phyloP scores from a whole-genome alignment of 805 yeast genomes.

The Yarrowia deformans region DNA sequence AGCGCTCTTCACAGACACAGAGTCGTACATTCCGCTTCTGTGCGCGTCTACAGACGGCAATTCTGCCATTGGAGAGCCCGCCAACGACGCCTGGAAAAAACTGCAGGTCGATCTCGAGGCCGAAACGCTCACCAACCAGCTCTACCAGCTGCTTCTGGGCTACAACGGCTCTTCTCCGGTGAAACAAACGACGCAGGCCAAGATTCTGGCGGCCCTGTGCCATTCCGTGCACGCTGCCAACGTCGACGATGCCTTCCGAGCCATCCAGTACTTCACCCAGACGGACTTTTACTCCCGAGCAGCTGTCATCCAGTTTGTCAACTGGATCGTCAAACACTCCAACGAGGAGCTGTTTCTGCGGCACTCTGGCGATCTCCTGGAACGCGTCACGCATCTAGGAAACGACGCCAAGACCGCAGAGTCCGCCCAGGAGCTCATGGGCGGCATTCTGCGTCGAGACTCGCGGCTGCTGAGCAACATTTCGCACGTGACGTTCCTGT shows the following conservation, averaged over 20 bases:
- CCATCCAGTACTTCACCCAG: slow-evolving; percentile 67
- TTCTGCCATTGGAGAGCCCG: slow-evolving; percentile 62
- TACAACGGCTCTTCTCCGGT: slow-evolving; percentile 60
- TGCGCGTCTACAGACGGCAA: slow-evolving; percentile 70
- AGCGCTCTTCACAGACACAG: slow-evolving; percentile 53
- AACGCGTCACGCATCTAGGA: slow-evolving; percentile 22
- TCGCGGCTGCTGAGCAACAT: slow-evolving; percentile 57
- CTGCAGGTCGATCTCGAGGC: slow-evolving; percentile 61
- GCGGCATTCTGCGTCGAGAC: slow-evolving; percentile 63
- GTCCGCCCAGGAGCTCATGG: slow-evolving; percentile 74
- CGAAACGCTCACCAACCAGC: slow-evolving; percentile 52
- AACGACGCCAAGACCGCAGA: slow-evolving; percentile 19
- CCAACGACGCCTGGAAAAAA: slow-evolving; percentile 61
- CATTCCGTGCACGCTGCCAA: slow-evolving; percentile 62
- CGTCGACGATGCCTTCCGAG: slow-evolving; percentile 57
- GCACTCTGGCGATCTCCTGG: slow-evolving; percentile 21
- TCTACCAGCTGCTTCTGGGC: slow-evolving; percentile 63
- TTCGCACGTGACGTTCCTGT: slow-evolving; percentile 66
- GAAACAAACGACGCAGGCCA: slow-evolving; percentile 61
- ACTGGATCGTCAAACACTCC: slow-evolving; percentile 52
- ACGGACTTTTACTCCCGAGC: slow-evolving; percentile 61
- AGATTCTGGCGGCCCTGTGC: slow-evolving; percentile 58
- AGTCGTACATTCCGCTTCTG: slow-evolving; percentile 59
- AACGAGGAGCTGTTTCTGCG: slow-evolving; percentile 23
- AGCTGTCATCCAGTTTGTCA: slow-evolving; percentile 66